These are phyloP conservation scores for Hibiscus tridactylites DNA, from an alignment of 345 rosid species.

Conservation along the genomic window DNA sequence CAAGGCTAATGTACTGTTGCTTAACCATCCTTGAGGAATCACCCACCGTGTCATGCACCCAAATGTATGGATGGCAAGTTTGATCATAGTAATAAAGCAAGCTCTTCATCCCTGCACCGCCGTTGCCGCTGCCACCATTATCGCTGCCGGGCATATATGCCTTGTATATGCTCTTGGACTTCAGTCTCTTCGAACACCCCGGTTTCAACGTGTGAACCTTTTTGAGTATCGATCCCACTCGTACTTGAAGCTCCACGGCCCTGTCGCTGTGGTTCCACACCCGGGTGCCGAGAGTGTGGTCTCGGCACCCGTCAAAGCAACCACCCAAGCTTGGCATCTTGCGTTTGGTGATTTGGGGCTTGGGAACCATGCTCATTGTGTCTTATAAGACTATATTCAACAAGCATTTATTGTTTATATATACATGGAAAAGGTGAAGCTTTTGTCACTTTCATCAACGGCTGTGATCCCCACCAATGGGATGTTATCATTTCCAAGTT, in stretches of 20 bases:
- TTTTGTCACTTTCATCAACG: constrained; percentile 15
- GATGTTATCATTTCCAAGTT: neutral
- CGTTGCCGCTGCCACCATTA: neutral
- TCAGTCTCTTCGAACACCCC: constrained; percentile 66
- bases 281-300: constrained; percentile 54
- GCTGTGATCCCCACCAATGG: constrained; percentile 11
- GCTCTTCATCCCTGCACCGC: constrained; percentile 37
- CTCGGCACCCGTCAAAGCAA: constrained; percentile 68
- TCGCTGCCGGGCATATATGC: constrained; percentile 50
- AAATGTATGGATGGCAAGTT: constrained; percentile 71
- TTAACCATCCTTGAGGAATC: constrained; percentile 77
- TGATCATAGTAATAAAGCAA: constrained; percentile 66
- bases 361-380: constrained; percentile 22
- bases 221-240: constrained; percentile 77
- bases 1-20: constrained; percentile 81
- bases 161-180: constrained; percentile 65
- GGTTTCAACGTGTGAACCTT: constrained; percentile 75
- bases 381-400: neutral
- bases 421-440: neutral
- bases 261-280: constrained; percentile 72
- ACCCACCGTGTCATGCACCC: constrained; percentile 68
- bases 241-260: constrained; percentile 64
- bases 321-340: constrained; percentile 45
- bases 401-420: neutral
- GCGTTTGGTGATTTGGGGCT: constrained; percentile 32